Evolutionary conservation across 208 protist species (phyloP), one percentile per base, ranked within the genome.

Genomic region (Vickermania spadyakhi): DNA sequence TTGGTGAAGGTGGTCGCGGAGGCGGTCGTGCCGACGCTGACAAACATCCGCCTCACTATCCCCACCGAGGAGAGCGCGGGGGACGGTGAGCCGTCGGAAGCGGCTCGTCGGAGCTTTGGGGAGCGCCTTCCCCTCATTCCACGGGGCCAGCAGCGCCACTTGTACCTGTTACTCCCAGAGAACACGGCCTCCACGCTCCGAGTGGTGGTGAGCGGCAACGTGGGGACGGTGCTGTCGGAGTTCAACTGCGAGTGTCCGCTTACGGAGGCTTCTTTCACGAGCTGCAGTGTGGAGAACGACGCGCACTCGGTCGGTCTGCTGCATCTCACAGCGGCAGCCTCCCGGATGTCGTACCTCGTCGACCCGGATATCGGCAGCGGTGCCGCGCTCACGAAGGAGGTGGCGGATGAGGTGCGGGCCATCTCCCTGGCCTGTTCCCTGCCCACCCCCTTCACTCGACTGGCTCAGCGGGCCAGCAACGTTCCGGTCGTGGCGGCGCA

Each of bases 391-490:
- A 64, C 58, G 0, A 11, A 55, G 18, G 58, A 2, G 18, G 84
- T 83, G 41, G 65, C 58, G 51, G 28, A 68, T 13, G 84, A 91
- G 64, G 69, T 84, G 45, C 42, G 62, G 18, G 67, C 60, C 23
- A 60, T 88, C 23, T 84, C 80, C 42, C 41, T 26, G 2, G 25
- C 56, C 29, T 79, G 70, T 65, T 45, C 58, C 51, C 30, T 88
- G 28, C 73, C 76, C 14, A 76, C 73, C 4, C 84, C 81, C 2
- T 84, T 73, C 64, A 91, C 84, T 2, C 68, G 72, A 21, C 75
- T 88, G 55, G 42, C 72, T 28, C 72, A 75, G 60, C 52, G 22
- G 5, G 57, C 57, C 0, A 51, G 52, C 11, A 23, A 53, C 5
- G 42, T 27, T 0, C 51, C 51, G 5, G 36, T 45, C 36, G 36